Evolutionary conservation across 2,329 filamentous ascomycete species (phyloP).

Genomic region (Diatrype stigma): DNA sequence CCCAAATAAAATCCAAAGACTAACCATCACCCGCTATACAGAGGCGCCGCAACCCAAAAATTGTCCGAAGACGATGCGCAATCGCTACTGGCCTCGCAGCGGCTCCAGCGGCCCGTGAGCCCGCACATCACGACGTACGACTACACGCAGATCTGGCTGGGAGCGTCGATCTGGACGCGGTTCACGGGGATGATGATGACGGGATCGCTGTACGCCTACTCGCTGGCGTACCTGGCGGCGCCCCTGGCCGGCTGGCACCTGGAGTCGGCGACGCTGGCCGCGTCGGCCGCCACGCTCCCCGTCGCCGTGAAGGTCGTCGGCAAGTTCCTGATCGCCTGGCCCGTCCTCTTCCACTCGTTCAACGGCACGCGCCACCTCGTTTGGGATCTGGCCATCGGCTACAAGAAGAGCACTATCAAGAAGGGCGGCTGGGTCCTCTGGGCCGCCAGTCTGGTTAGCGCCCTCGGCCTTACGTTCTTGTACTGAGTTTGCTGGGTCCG

Average conservation of each 20-base stretch:
- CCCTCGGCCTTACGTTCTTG: slow-evolving; percentile 45
- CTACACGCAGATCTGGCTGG: slow-evolving; percentile 80
- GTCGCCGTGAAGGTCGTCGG: slow-evolving; percentile 53
- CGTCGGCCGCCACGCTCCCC: slow-evolving; percentile 56
- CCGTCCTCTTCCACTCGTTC: slow-evolving; percentile 54
- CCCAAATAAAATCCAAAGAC: neutral
- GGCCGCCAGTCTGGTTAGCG: slow-evolving; percentile 39
- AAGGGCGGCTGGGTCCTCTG: slow-evolving; percentile 45
- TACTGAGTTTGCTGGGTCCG: slow-evolving; percentile 35
- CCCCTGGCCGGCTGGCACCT: slow-evolving; percentile 66
- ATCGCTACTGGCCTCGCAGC: slow-evolving; percentile 74
- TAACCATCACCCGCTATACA: slow-evolving; percentile 28
- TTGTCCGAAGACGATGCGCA: slow-evolving; percentile 50
- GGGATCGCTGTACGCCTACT: slow-evolving; percentile 74
- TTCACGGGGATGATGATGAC: slow-evolving; percentile 75
- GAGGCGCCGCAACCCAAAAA: slow-evolving; percentile 53
- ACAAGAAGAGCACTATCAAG: slow-evolving; percentile 43
- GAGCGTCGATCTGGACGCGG: slow-evolving; percentile 69
- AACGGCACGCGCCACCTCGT: slow-evolving; percentile 53
- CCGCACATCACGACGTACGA: slow-evolving; percentile 86
- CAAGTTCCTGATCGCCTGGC: slow-evolving; percentile 55
- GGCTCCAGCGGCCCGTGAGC: slow-evolving; percentile 73
- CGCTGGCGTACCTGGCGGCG: slow-evolving; percentile 73
- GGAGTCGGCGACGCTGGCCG: slow-evolving; percentile 56
- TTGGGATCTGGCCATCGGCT: slow-evolving; percentile 50